Percentiles rank a stretch among this genome's conserved stretches.
phyloP scores from a whole-genome alignment of 148 eudicot genomes.

The Beta vulgaris region DNA sequence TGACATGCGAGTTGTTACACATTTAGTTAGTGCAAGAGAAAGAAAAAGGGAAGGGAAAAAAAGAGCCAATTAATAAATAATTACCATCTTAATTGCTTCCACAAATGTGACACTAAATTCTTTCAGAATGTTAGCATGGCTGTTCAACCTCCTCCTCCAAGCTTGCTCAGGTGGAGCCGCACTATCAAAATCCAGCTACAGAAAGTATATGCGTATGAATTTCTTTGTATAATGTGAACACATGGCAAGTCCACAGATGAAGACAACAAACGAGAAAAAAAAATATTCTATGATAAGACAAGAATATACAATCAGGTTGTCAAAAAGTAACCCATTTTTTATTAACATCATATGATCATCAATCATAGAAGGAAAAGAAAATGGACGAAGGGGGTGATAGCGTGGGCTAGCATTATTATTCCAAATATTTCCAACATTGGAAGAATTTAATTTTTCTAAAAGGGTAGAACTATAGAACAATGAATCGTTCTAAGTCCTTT shows the following conservation, averaged over 20 bases:
- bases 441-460: background rate
- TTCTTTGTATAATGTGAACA: background rate
- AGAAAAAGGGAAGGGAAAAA: background rate
- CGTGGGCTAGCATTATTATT: background rate
- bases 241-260: background rate
- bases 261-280: background rate
- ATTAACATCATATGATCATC: background rate
- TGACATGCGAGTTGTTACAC: background rate
- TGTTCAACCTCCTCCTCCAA: conserved; percentile 89
- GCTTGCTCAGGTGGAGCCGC: conserved; percentile 94
- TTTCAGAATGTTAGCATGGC: conserved; percentile 85
- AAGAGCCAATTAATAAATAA: background rate
- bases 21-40: background rate
- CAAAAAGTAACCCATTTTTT: background rate
- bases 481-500: background rate
- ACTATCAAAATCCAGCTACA: conserved; percentile 88
- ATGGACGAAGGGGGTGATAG: background rate
- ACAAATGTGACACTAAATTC: conserved; percentile 89
- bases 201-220: background rate
- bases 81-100: conserved; percentile 93
- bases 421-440: background rate
- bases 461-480: background rate
- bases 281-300: background rate
- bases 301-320: background rate
- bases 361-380: background rate